Percentiles rank a stretch among this genome's conserved stretches.
Evolutionary conservation across 208 protist genomes (phyloP).

Genomic region (Trypanosoma platydactyli): DNA sequence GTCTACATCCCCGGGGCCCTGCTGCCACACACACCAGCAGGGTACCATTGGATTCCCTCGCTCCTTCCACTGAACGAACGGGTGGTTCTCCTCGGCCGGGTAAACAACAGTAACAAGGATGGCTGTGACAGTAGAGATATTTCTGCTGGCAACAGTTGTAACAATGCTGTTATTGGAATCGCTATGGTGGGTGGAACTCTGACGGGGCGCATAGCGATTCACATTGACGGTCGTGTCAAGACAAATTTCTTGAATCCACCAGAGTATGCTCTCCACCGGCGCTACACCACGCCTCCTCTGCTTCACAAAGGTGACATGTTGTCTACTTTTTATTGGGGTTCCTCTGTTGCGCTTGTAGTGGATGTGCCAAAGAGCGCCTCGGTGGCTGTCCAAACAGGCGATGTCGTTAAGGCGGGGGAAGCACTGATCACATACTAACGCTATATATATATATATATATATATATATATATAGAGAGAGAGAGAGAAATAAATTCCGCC

Average conservation of each 20-base stretch:
- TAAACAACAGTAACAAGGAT: slow-evolving; percentile 7
- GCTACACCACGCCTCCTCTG: slow-evolving; percentile 40
- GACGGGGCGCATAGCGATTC: slow-evolving; percentile 60
- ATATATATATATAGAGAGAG: too few species aligned
- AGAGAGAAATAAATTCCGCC: neutral
- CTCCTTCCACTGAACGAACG: slow-evolving; percentile 81
- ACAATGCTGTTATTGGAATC: slow-evolving; percentile 36
- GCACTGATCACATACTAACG: slow-evolving; percentile 40
- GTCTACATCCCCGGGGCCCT: slow-evolving; percentile 82
- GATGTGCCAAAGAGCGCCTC: slow-evolving; percentile 63
- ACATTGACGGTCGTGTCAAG: slow-evolving; percentile 63
- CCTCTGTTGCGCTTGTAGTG: slow-evolving; percentile 75
- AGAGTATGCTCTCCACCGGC: slow-evolving; percentile 66
- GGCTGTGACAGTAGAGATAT: neutral
- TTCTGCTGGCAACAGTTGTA: slow-evolving; percentile 1
- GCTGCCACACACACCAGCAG: slow-evolving; percentile 64
- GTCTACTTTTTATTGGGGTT: slow-evolving; percentile 84
- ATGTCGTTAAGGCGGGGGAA: slow-evolving; percentile 70
- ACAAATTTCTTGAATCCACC: slow-evolving; percentile 85
- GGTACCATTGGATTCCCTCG: slow-evolving; percentile 74
- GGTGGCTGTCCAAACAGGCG: slow-evolving; percentile 38
- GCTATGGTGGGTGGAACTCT: slow-evolving; percentile 80
- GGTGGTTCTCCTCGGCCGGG: slow-evolving; percentile 57
- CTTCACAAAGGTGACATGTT: slow-evolving; percentile 43
- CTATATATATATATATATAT: slow-evolving; percentile 6